Base-by-base conservation (phyloP, 2,329 filamentous ascomycete genomes). In the Penicillium sp. region DNA sequence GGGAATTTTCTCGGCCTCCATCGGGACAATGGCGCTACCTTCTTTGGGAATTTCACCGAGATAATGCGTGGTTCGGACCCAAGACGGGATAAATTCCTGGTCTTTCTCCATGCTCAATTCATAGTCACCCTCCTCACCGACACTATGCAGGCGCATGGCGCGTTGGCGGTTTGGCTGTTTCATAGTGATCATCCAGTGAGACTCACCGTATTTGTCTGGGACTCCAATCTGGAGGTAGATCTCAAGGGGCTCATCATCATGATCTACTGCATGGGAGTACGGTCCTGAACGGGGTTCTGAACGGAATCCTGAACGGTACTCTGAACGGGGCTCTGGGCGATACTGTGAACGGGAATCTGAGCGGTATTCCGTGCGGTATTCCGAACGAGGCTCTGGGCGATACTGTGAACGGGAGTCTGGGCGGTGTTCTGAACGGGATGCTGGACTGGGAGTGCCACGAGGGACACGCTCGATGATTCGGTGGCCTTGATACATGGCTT, bases 181-280 rank as follows among this genome's bases (percentile, higher is more conserved):
- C 44, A 42, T 36, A 27, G 8, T 5, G 5, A 52, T 29, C 44
- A 48, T 21, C 50, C 50, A 52, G 24, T 52, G 50, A 16, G 48
- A 11, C 11, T 14, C 18, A 22, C 14, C n/a, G 6, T 39, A 13
- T 5, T 7, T 0, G n/a, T 8, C 24, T 1, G 14, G 36, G 2
- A 27, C 3, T 8, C 50, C 42, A 13, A 52, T 52, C 11, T 48
- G 50, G 34, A 52, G 1, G 29, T 48, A 41, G 5, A 52, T 44
- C 5, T 52, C 38, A 27, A 13, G 9, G 3, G 41, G 11, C 1
- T 32, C 21, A 4, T 22, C 3, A 31, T 40, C 1, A 18, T 2
- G 18, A 18, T 18, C 18, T 18, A 18, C 18, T 18, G 18, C 18
- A 18, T 18, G 18, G 18, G 18, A 18, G 18, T 18, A 18, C 18